Conservation (phyloP, 129 eudicot genomes). For the Glebionis coronaria region DNA sequence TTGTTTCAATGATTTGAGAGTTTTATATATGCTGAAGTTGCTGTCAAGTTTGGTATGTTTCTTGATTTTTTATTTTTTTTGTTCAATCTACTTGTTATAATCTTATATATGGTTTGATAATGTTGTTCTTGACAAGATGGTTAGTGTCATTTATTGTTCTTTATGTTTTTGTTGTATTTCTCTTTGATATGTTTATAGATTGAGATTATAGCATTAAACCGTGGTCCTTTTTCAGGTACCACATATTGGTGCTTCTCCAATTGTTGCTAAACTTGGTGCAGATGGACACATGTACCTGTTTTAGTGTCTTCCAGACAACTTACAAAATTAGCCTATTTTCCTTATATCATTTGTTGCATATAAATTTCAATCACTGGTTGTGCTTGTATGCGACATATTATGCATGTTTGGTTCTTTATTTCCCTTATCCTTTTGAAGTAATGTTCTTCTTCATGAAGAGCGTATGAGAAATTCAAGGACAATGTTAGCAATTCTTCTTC, state of each 20-base stretch:
- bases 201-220: neutral
- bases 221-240: slow-evolving; percentile 54
- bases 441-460: slow-evolving; percentile 52
- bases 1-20: too few species aligned
- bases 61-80: too few species aligned
- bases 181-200: neutral
- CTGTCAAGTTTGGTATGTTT: too few species aligned
- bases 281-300: slow-evolving; percentile 96
- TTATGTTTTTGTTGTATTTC: neutral
- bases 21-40: too few species aligned
- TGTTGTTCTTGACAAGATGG: slow-evolving; percentile 99
- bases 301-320: slow-evolving; percentile 85
- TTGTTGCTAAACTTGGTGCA: slow-evolving; percentile 93
- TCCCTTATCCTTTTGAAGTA: neutral
- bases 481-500: too few species aligned
- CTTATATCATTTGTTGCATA: slow-evolving; percentile 6
- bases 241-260: slow-evolving; percentile 66
- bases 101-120: too few species aligned
- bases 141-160: slow-evolving; percentile 19
- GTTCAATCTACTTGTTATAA: too few species aligned
- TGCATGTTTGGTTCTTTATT: neutral
- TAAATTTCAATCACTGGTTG: neutral
- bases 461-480: slow-evolving; percentile 82
- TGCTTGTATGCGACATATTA: neutral
- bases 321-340: slow-evolving; percentile 54